Conservation (phyloP, 495 filamentous ascomycete species). For the Neurospora discreta region DNA sequence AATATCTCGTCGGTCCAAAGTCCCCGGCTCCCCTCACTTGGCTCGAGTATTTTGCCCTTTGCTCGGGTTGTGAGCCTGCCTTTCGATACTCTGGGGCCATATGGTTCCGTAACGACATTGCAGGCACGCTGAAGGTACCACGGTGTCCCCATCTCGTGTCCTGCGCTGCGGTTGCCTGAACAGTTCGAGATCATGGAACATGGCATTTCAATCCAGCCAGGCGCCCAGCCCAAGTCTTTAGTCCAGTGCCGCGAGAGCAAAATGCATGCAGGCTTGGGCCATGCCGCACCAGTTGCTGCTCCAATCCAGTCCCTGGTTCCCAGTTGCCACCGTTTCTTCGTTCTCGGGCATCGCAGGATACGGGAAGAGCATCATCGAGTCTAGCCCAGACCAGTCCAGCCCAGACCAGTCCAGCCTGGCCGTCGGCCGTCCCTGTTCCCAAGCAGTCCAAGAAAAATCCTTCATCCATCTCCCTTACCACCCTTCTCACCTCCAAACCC, state of each 20-base stretch:
- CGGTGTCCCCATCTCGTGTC: not conserved
- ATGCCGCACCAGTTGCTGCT: not conserved
- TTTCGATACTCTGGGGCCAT: not conserved
- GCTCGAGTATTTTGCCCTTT: not conserved
- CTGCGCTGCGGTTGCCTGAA: not conserved
- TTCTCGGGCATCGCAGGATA: not conserved
- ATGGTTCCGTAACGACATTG: not conserved
- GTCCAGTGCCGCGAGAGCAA: not conserved
- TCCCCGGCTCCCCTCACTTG: not conserved
- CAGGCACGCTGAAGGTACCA: not conserved
- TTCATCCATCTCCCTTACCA: too few species aligned
- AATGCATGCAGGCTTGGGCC: not conserved
- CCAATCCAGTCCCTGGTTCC: not conserved
- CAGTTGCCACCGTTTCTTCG: not conserved
- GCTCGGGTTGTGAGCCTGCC: not conserved
- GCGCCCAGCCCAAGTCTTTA: not conserved
- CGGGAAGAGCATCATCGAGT: not conserved
- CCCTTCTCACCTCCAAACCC: constrained; percentile 49
- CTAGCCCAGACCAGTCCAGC: not conserved
- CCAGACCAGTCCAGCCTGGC: not conserved
- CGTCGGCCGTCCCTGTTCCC: not conserved
- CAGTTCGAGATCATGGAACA: not conserved
- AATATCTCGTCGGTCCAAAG: not conserved
- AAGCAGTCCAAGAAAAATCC: not conserved
- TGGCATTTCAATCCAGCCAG: not conserved